A percentile compares a stretch with the other conserved stretches of the same genome.
These are phyloP conservation scores for Melocanna baccifera DNA, from an alignment of 176 grass and related monocot genomes.

Conservation along the genomic window DNA sequence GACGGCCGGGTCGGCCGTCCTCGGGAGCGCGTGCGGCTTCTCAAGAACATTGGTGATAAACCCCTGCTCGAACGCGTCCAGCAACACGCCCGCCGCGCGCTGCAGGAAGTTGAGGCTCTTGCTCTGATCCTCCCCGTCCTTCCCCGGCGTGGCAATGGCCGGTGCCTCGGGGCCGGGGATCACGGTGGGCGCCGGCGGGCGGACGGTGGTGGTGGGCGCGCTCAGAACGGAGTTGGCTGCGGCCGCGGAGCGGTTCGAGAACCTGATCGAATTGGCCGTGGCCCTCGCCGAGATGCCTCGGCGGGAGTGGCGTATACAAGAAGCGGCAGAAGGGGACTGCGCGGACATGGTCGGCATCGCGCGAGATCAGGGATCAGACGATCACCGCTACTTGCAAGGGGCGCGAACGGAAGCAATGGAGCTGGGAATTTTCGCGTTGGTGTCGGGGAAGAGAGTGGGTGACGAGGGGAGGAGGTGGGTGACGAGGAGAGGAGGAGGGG, in stretches of 20 bases:
- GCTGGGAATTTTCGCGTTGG: background rate
- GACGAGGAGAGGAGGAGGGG: background rate
- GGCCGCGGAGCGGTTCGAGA: background rate
- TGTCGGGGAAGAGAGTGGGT: background rate
- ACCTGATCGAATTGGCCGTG: background rate
- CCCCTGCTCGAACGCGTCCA: conserved; percentile 55
- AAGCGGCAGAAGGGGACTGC: background rate
- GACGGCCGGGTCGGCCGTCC: conserved; percentile 55
- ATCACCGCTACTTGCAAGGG: background rate
- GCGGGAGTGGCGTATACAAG: background rate
- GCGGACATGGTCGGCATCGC: conserved; percentile 33
- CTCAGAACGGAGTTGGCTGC: background rate
- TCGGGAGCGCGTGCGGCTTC: conserved; percentile 41
- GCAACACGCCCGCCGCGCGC: conserved; percentile 45
- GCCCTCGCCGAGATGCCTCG: background rate
- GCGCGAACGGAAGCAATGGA: background rate
- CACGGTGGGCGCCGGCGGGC: background rate
- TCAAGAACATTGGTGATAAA: conserved; percentile 61
- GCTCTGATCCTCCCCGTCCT: no score
- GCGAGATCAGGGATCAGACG: background rate
- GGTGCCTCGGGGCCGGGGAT: background rate
- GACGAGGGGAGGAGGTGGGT: no score
- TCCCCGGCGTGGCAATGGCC: background rate
- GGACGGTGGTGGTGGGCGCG: background rate
- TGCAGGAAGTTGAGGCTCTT: conserved; percentile 39